Percentiles rank a stretch among this genome's conserved stretches.
These are phyloP conservation scores for Cryptococcus hybrid DNA, from an alignment of 1,284 basidiomycete genomes.

Conservation along the genomic window DNA sequence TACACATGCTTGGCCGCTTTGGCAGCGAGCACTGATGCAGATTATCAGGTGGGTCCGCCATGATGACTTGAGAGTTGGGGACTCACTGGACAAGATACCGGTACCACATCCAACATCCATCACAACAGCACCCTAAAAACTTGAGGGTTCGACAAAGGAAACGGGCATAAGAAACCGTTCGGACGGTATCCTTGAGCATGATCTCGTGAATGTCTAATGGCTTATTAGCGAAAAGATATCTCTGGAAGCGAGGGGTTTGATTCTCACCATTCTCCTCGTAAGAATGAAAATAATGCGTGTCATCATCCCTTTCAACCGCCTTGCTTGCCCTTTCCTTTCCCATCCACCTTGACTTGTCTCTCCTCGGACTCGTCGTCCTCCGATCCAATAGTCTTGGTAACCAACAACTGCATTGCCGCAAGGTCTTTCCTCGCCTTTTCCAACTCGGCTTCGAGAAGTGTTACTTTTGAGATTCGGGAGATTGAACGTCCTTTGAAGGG, in stretches of 20 bases:
- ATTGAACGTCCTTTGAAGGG: constrained; percentile 2
- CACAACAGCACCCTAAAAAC: constrained; percentile 65
- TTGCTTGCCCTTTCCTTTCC: constrained; percentile 38
- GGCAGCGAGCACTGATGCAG: constrained; percentile 71
- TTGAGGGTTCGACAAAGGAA: constrained; percentile 83
- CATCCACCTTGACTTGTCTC: constrained; percentile 21
- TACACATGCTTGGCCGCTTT: constrained; percentile 90
- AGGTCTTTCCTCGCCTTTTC: constrained; percentile 31
- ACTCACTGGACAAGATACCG: constrained; percentile 72
- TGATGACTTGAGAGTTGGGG: neutral
- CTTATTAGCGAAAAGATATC: neutral
- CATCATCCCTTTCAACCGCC: constrained; percentile 64
- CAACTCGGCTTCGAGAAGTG: constrained; percentile 45
- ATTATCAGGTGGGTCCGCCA: neutral
- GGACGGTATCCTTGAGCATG: constrained; percentile 75
- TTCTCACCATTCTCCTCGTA: constrained; percentile 83
- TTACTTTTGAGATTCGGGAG: neutral
- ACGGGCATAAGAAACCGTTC: constrained; percentile 88
- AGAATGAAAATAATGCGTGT: constrained; percentile 90
- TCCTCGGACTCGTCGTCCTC: constrained; percentile 14
- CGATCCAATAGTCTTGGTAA: constrained; percentile 29
- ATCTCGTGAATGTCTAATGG: constrained; percentile 60
- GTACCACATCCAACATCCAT: constrained; percentile 96
- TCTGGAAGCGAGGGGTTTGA: too few species aligned
- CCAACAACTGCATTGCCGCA: constrained; percentile 27